Conservation (phyloP, 805 yeast genomes). For the Yarrowia divulgata region DNA sequence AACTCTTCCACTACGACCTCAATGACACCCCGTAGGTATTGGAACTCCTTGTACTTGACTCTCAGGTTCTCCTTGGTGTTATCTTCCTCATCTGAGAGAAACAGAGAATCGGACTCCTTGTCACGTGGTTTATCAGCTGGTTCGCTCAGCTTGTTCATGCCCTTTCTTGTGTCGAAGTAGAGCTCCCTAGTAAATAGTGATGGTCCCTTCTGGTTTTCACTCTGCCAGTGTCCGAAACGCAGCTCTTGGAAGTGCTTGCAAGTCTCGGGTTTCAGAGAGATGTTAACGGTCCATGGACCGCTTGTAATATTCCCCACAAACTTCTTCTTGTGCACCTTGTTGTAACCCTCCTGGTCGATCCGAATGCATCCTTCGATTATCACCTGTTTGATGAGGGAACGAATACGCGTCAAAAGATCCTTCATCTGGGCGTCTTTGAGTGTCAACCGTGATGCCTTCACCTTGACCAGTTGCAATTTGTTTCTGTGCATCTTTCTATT, state of each 20-base stretch:
- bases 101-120: background rate
- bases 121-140: background rate
- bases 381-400: background rate
- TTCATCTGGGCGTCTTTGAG: conserved; percentile 8
- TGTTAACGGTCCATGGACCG: conserved; percentile 2
- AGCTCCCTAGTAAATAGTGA: conserved; percentile 22
- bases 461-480: conserved; percentile 31
- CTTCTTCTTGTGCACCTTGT: conserved; percentile 20
- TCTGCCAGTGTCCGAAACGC: conserved; percentile 9
- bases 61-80: conserved; percentile 26
- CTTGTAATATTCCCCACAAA: background rate
- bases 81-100: conserved; percentile 22
- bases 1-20: conserved; percentile 2
- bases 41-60: conserved; percentile 10
- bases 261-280: conserved; percentile 6
- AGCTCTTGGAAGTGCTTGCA: conserved; percentile 28
- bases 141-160: conserved; percentile 13
- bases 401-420: conserved; percentile 7
- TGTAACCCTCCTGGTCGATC: conserved; percentile 20
- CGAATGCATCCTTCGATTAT: conserved; percentile 25
- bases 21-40: conserved; percentile 7
- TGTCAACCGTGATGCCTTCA: background rate
- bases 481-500: conserved; percentile 12
- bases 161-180: conserved; percentile 21
- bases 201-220: conserved; percentile 18